Percentiles rank a stretch among this genome's conserved stretches.
Evolutionary conservation across 2,329 filamentous ascomycete genomes (phyloP).

Genomic region (Coniochaeta sp.): DNA sequence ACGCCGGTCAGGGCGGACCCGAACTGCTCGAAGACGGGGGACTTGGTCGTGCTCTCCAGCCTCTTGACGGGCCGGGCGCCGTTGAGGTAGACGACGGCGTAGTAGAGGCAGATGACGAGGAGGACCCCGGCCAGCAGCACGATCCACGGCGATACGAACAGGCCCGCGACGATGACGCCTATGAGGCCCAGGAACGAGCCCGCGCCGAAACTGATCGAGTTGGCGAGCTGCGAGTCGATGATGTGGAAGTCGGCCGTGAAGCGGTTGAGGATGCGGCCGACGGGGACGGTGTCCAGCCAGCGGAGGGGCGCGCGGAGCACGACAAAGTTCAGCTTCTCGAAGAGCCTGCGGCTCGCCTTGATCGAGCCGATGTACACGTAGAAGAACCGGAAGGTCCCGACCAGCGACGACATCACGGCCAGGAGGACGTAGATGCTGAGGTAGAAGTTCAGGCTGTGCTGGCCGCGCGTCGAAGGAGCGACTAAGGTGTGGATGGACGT

Average conservation of each 20-base stretch:
- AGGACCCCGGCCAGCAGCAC: slow-evolving; percentile 54
- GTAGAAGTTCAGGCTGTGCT: slow-evolving; percentile 51
- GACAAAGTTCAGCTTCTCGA: slow-evolving; percentile 57
- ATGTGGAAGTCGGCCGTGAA: slow-evolving; percentile 73
- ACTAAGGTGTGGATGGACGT: slow-evolving; percentile 32
- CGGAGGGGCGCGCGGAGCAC: slow-evolving; percentile 67
- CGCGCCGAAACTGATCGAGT: slow-evolving; percentile 53
- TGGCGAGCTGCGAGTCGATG: slow-evolving; percentile 60
- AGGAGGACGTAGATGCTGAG: slow-evolving; percentile 60
- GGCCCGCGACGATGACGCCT: slow-evolving; percentile 58
- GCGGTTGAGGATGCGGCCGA: slow-evolving; percentile 69
- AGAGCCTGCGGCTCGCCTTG: slow-evolving; percentile 60
- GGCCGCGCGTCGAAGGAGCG: slow-evolving; percentile 14
- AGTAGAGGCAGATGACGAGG: slow-evolving; percentile 47
- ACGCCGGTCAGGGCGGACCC: slow-evolving; percentile 66
- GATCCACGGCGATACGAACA: slow-evolving; percentile 62
- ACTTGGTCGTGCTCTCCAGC: slow-evolving; percentile 69
- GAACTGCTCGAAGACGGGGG: slow-evolving; percentile 75
- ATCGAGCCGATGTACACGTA: slow-evolving; percentile 60
- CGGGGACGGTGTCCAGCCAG: slow-evolving; percentile 73
- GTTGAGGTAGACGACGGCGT: slow-evolving; percentile 57
- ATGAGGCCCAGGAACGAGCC: slow-evolving; percentile 54
- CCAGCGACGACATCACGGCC: slow-evolving; percentile 45
- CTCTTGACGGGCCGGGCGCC: slow-evolving; percentile 70
- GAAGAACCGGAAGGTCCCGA: slow-evolving; percentile 56